Conservation (phyloP, 345 rosid genomes). For the Mallotus nudiflorus region DNA sequence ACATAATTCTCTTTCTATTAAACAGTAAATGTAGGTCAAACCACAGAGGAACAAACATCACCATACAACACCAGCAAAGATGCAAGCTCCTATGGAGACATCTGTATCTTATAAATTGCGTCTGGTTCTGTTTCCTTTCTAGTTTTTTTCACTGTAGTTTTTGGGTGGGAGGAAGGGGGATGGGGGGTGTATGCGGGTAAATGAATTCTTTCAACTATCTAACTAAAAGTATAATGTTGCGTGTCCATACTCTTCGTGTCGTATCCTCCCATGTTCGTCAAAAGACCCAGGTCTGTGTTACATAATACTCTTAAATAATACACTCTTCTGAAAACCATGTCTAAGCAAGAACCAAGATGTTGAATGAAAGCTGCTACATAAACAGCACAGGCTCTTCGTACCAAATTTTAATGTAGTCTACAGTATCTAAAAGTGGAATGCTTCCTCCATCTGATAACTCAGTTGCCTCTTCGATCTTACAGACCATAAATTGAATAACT, state of each 20-base stretch:
- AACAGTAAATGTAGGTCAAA: background rate
- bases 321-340: background rate
- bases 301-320: too few relatives aligned
- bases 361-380: background rate
- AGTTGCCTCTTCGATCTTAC: background rate
- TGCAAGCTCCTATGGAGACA: background rate
- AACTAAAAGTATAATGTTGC: background rate
- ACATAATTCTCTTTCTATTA: background rate
- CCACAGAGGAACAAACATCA: background rate
- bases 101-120: background rate
- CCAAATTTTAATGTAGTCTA: background rate
- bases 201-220: background rate
- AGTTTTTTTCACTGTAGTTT: too few relatives aligned
- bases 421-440: background rate
- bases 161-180: background rate
- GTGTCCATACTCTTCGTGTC: background rate
- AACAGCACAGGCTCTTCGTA: conserved; percentile 1
- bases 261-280: background rate
- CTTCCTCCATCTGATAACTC: background rate
- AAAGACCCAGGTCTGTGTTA: too few relatives aligned
- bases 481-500: background rate
- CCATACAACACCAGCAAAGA: too few relatives aligned
- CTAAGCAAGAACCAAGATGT: background rate
- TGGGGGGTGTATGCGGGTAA: too few relatives aligned
- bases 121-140: background rate